Evolutionary conservation across 2,329 filamentous ascomycete genomes (phyloP), one percentile per base, ranked within the genome.

Genomic region (Tolypocladium guangdongense): DNA sequence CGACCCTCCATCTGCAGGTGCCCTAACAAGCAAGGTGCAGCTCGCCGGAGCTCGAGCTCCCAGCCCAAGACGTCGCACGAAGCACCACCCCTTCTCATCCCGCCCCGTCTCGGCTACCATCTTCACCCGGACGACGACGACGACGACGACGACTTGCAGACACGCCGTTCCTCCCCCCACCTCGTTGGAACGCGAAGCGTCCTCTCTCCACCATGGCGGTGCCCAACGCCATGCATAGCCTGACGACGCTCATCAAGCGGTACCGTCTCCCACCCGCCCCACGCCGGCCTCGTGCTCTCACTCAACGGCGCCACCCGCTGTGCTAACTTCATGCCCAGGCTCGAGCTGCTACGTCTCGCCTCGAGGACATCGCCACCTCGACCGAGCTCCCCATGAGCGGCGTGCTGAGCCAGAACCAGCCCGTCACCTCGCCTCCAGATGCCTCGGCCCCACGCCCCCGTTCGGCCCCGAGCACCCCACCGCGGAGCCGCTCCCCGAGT

Each of bases 171-270:
- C 8, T 12, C 18, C 3, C 16, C 43, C 27, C 2, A 46, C 18
- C 10, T 30, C 43, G 27, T 20, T 11, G 27, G 10, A 20, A 32
- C 12, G 20, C 20, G 24, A 32, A 32, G 27, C 27, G 27, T 46
- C 43, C 41, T 7, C 8, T 32, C 18, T 20, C 27, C 27, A 12
- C 3, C 16, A 91, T 91, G 87, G 82, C 86, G 60, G 83, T 84
- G 61, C 75, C 83, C 58, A 88, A 81, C 73, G 88, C 90, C 65
- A 96, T 97, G 90, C 86, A 97, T 74, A 97, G 96, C 69, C 76
- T 99, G 58, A 95, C 90, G 37, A 99, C 93, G 52, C 82, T 99
- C 65, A 96, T 99, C 76, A 99, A 99, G 81, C 84, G 93, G 93
- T 97, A 81, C 63, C 45, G 7, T 22, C 38, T 2, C 45, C 37